Conservation (phyloP, 305 asterid genomes). For the Fraxinus xanthoxyloides region DNA sequence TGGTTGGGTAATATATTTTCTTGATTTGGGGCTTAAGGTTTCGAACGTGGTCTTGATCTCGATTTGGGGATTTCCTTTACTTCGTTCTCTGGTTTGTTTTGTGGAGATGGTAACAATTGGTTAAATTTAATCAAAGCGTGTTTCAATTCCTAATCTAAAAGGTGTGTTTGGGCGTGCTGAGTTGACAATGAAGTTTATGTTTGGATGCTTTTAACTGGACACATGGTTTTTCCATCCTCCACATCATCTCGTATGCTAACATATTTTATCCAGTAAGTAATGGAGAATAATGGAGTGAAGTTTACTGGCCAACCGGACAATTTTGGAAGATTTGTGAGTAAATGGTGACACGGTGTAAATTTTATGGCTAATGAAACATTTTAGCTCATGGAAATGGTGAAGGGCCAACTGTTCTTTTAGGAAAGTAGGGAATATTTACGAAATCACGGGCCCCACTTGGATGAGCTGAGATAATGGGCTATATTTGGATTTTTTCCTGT, state of each 20-base stretch:
- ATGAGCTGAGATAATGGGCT: not conserved
- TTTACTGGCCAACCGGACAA: not conserved
- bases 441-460: not conserved
- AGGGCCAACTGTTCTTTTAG: not conserved
- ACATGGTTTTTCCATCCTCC: not conserved
- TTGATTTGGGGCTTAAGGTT: not conserved
- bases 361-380: too few relatives aligned
- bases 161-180: too few relatives aligned
- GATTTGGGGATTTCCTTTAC: not conserved
- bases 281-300: not conserved
- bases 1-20: not conserved
- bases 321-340: not conserved
- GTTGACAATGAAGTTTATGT: too few relatives aligned
- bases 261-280: too few relatives aligned
- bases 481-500: not conserved
- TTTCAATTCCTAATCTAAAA: not conserved
- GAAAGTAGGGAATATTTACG: not conserved
- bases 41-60: not conserved
- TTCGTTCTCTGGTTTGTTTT: not conserved
- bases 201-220: not conserved
- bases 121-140: not conserved
- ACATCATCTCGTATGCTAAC: not conserved
- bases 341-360: not conserved
- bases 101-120: not conserved
- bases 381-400: not conserved